Base-by-base conservation (phyloP, 768 basidiomycete genomes). In the Mycena chlorophos region DNA sequence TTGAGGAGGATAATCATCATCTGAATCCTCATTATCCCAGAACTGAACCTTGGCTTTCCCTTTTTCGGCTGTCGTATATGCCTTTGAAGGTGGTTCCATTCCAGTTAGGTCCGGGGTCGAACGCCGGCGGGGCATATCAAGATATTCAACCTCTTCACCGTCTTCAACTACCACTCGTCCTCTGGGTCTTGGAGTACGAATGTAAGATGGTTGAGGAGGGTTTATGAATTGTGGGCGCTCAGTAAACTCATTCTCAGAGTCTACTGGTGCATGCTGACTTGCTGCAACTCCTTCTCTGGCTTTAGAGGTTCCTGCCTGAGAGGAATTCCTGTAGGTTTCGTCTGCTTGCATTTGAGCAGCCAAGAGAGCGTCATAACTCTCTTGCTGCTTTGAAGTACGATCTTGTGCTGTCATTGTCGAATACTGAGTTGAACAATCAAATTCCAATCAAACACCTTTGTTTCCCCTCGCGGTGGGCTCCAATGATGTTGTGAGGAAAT, bases 391-490 rank as follows among this genome's bases (percentile, higher is more conserved):
- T 25, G 23, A 25, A 23, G 27, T 28, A 13, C 23, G 22, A 26
- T 28, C 12, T 46, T 26, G 45, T 46, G 6, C 13, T 6, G 12
- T 25, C 13, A 12, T 28, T 46, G 45, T 4, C 13, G 23, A 25
- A 5, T 46, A 6, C 4, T 5, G 8, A 25, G 14, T 26, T 23
- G 5, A 46, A 5, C 13, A 27, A 6, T 25, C n/a, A 19, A 26
- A n/a, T 46, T 46, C 6, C 45, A 46, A 46, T 26, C 20, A 42
- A 16, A 12, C 45, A 46, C 45, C 45, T 46, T 46, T 46, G 45
- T 46, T 46, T 25, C 45, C 45, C 45, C 45, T 40, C 39, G 39
- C 45, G 45, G 45, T 46, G 45, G 45, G 45, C 45, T 46, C 45
- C 45, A 46, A 46, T 46, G 12, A 46, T 46, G 45, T 46, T 28